A percentile compares a stretch with the other conserved stretches of the same genome.
Conservation (phyloP, 1,284 basidiomycete species). For the Thecaphora thlaspeos region DNA sequence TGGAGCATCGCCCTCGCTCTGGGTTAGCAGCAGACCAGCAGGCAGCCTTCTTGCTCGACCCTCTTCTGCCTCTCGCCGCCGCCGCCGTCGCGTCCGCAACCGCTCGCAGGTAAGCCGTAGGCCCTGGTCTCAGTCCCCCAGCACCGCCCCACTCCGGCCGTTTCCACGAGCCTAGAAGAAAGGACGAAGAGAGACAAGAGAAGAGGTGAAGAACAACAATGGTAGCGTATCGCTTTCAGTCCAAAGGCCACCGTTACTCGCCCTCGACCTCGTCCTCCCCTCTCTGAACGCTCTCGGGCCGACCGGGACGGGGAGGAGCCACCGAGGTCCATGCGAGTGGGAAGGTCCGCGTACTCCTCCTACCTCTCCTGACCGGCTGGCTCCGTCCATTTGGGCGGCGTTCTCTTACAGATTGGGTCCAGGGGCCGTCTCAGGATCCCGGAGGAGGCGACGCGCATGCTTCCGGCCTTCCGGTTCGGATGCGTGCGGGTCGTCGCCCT, state of each 20-base stretch:
- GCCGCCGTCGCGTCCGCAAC: no score
- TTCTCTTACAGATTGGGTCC: not conserved
- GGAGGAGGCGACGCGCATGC: not conserved
- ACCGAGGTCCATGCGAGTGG: conserved; percentile 52
- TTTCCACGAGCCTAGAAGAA: no score
- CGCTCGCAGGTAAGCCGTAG: no score
- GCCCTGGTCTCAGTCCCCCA: no score
- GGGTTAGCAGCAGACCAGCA: no score
- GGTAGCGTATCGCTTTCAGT: conserved; percentile 31
- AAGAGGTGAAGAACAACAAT: not conserved
- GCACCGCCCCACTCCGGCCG: no score
- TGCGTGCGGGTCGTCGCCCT: conserved; percentile 13
- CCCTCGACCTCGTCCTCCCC: no score
- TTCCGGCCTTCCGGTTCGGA: not conserved
- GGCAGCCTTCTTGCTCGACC: no score
- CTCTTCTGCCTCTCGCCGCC: no score
- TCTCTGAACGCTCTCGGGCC: no score
- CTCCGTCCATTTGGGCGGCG: not conserved
- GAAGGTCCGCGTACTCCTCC: conserved; percentile 57
- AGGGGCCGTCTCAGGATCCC: not conserved
- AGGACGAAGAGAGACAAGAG: not conserved
- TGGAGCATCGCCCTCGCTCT: no score
- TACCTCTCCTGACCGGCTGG: conserved; percentile 21
- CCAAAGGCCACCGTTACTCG: conserved; percentile 56
- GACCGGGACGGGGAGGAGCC: no score